phyloP scores from a whole-genome alignment of 1,284 basidiomycete species.

The Rhodotorula mucilaginosa region DNA sequence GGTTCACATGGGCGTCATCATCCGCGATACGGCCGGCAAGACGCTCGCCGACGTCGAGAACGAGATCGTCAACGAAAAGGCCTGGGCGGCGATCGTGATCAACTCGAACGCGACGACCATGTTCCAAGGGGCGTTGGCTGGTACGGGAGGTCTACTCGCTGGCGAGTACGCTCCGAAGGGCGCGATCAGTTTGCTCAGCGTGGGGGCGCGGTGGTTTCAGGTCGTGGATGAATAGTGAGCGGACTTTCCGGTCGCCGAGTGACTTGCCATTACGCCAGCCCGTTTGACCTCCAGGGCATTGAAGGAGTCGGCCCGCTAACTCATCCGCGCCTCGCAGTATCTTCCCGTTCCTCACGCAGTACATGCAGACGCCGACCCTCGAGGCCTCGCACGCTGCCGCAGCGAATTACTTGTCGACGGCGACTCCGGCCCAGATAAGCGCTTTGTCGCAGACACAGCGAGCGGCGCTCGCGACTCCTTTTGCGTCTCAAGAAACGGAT shows the following conservation, averaged over 20 bases:
- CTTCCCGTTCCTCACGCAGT: slow-evolving; percentile 14
- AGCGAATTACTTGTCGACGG: neutral
- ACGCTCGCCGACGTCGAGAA: slow-evolving; percentile 42
- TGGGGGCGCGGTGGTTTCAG: slow-evolving; percentile 46
- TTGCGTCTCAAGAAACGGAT: slow-evolving; percentile 45
- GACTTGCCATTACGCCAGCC: neutral
- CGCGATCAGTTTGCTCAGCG: slow-evolving; percentile 43
- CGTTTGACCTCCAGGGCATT: too few species aligned
- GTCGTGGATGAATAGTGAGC: slow-evolving; percentile 20
- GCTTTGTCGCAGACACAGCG: slow-evolving; percentile 11
- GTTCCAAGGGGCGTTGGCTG: slow-evolving; percentile 26
- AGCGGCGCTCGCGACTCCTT: slow-evolving; percentile 44
- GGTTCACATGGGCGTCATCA: slow-evolving; percentile 43
- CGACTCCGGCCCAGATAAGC: slow-evolving; percentile 3
- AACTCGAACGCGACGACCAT: slow-evolving; percentile 41
- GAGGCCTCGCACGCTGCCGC: slow-evolving; percentile 40
- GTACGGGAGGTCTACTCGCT: slow-evolving; percentile 37
- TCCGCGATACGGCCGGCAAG: slow-evolving; percentile 40
- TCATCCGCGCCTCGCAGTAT: neutral
- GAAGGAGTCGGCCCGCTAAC: neutral
- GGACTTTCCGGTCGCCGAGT: slow-evolving; percentile 6
- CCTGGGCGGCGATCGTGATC: slow-evolving; percentile 41
- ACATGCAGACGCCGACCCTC: slow-evolving; percentile 23
- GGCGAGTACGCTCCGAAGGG: slow-evolving; percentile 45
- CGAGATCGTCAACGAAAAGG: slow-evolving; percentile 40